These are phyloP conservation scores for Camelina hispida DNA, from an alignment of 345 rosid species.

Conservation along the genomic window DNA sequence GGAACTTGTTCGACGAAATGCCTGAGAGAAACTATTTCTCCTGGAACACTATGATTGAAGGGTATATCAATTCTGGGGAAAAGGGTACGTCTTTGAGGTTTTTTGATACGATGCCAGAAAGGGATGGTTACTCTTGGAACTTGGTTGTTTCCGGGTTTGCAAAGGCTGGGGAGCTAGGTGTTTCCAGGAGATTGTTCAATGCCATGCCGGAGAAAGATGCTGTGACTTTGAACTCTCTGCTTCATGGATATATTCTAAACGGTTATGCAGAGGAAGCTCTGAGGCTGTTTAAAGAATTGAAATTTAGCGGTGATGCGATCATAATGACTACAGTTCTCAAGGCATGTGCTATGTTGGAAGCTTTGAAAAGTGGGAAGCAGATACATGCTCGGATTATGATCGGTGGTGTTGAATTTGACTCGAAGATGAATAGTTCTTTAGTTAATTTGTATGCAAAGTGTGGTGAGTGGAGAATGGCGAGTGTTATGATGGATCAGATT, in stretches of 20 bases:
- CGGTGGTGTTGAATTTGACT: constrained; percentile 52
- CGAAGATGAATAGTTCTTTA: constrained; percentile 64
- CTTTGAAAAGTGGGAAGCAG: constrained; percentile 68
- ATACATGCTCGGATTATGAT: constrained; percentile 66
- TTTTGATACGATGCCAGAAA: constrained; percentile 62
- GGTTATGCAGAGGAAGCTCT: constrained; percentile 63
- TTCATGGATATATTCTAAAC: constrained; percentile 57
- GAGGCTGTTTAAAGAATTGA: constrained; percentile 57
- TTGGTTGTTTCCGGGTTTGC: constrained; percentile 69
- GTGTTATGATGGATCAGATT: constrained; percentile 49
- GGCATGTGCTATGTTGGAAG: constrained; percentile 66
- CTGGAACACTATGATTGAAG: constrained; percentile 77
- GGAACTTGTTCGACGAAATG: constrained; percentile 73
- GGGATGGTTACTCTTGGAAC: constrained; percentile 71
- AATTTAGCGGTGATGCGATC: constrained; percentile 51
- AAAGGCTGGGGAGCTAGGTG: constrained; percentile 56
- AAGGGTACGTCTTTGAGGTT: constrained; percentile 47
- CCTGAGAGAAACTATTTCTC: constrained; percentile 63
- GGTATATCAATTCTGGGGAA: constrained; percentile 60
- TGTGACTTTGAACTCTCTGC: constrained; percentile 62
- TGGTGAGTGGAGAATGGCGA: constrained; percentile 67
- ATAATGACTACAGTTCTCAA: constrained; percentile 65
- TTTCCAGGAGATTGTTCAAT: constrained; percentile 61
- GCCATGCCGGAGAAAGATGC: constrained; percentile 70
- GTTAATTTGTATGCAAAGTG: constrained; percentile 74